Evolutionary conservation across 306 rosid species (phyloP).

Genomic region (Cucurbita moschata): DNA sequence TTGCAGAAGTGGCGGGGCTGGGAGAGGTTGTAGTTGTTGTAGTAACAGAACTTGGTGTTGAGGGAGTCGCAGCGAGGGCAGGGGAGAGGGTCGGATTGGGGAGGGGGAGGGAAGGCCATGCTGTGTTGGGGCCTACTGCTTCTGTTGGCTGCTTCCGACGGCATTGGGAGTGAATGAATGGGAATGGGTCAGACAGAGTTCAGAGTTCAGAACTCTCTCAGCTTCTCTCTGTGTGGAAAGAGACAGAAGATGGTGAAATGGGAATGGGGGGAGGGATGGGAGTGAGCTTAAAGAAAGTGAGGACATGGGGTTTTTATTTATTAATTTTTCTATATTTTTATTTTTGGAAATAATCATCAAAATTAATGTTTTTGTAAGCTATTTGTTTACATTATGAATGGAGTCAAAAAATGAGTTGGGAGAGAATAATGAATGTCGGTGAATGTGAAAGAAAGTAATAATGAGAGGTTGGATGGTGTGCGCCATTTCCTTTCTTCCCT

Average conservation of each 20-base stretch:
- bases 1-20: slow-evolving; percentile 56
- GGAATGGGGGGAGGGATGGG: neutral
- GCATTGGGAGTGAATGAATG: slow-evolving; percentile 11
- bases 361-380: too few relatives aligned
- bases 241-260: neutral
- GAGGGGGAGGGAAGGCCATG: slow-evolving; percentile 20
- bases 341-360: too few relatives aligned
- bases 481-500: neutral
- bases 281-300: neutral
- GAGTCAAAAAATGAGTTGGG: neutral
- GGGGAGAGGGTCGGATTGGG: slow-evolving; percentile 17
- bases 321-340: too few relatives aligned
- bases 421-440: slow-evolving; percentile 5
- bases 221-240: neutral
- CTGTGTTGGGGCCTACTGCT: neutral
- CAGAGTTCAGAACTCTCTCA: neutral
- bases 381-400: neutral
- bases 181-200: neutral
- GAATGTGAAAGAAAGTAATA: slow-evolving; percentile 3
- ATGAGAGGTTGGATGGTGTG: slow-evolving; percentile 1
- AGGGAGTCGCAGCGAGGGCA: slow-evolving; percentile 43
- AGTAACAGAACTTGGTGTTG: slow-evolving; percentile 44
- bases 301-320: neutral
- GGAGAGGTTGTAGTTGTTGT: slow-evolving; percentile 45
- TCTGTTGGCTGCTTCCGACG: slow-evolving; percentile 10